Percentiles rank a stretch among this genome's conserved stretches.
Evolutionary conservation across 164 flowering plant genomes (phyloP).

Genomic region (Umbellularia californica): DNA sequence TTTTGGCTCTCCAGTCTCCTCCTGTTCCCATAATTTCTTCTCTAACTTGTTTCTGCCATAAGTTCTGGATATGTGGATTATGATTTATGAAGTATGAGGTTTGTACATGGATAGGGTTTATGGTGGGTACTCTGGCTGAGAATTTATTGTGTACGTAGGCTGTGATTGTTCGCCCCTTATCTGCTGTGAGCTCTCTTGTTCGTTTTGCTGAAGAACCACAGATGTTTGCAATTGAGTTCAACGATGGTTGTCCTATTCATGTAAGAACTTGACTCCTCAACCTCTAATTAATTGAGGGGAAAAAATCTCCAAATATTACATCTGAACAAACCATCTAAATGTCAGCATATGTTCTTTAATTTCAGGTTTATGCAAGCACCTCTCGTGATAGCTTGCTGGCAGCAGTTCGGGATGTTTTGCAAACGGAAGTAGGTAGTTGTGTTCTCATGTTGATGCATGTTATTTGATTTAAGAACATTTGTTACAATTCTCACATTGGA

Average conservation of each 20-base stretch:
- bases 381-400: constrained; percentile 95
- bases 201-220: constrained; percentile 99
- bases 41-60: too few species aligned
- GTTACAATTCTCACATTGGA: not conserved
- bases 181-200: constrained; percentile 84
- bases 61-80: too few species aligned
- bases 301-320: not conserved
- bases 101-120: not conserved
- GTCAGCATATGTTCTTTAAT: constrained; percentile 8
- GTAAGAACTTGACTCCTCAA: constrained; percentile 37
- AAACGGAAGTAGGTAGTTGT: constrained; percentile 88
- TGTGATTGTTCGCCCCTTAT: constrained; percentile 87
- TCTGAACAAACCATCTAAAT: constrained; percentile 15
- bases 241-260: constrained; percentile 94
- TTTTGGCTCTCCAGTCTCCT: too few species aligned
- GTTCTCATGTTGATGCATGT: constrained; percentile 24
- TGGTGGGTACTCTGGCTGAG: constrained; percentile 12
- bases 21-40: too few species aligned
- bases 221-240: constrained; percentile 97
- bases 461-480: not conserved
- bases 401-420: constrained; percentile 87
- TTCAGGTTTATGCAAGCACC: constrained; percentile 93
- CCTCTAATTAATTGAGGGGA: constrained; percentile 2
- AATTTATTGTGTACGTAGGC: constrained; percentile 60
- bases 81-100: too few species aligned